Conservation (phyloP, 257 asterid species). For the Penstemon eatonii region DNA sequence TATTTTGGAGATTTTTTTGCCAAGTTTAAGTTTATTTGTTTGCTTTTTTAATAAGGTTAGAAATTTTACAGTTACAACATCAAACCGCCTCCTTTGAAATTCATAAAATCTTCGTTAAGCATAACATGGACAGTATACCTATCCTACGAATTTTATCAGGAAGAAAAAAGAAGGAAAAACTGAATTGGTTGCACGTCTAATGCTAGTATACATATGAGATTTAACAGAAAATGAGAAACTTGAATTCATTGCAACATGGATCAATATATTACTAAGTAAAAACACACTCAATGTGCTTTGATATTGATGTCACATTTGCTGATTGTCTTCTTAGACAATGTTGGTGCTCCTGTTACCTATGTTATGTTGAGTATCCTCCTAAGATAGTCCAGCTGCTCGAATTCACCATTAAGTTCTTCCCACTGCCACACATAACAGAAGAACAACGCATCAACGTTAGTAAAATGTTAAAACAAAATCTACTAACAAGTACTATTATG, state of each 20-base stretch:
- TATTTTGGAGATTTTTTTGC: too few relatives aligned
- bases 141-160: not conserved
- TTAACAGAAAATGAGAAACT: not conserved
- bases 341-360: constrained; percentile 29
- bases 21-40: too few relatives aligned
- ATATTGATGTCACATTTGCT: not conserved
- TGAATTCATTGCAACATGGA: not conserved
- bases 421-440: constrained; percentile 55
- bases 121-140: too few relatives aligned
- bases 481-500: not conserved
- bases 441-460: not conserved
- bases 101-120: too few relatives aligned
- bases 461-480: not conserved
- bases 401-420: constrained; percentile 87
- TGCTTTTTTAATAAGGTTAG: too few relatives aligned
- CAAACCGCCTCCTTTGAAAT: too few relatives aligned
- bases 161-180: not conserved
- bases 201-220: not conserved
- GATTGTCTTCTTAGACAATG: not conserved
- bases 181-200: not conserved
- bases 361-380: constrained; percentile 49
- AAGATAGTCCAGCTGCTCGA: constrained; percentile 81
- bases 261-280: not conserved
- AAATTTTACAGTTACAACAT: too few relatives aligned
- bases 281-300: not conserved